These are phyloP conservation scores for Mimosa pudica DNA, from an alignment of 306 rosid genomes.

Conservation along the genomic window DNA sequence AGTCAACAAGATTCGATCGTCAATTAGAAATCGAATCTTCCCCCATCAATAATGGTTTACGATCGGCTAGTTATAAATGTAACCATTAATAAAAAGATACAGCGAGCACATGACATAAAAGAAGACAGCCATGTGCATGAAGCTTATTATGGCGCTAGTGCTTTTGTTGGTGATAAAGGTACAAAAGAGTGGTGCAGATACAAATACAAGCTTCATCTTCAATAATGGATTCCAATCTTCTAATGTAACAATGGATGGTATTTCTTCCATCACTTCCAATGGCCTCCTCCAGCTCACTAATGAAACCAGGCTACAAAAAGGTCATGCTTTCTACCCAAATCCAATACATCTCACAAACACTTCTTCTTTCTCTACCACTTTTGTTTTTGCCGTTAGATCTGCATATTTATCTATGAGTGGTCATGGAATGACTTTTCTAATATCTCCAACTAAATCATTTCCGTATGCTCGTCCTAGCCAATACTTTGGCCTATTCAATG, in stretches of 20 bases:
- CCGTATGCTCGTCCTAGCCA: slow-evolving; percentile 5
- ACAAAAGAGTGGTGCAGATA: not conserved
- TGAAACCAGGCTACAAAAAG: slow-evolving; percentile 35
- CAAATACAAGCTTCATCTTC: not conserved
- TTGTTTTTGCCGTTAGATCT: slow-evolving; percentile 14
- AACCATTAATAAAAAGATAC: not conserved
- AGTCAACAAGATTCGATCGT: not conserved
- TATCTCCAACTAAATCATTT: slow-evolving; percentile 53
- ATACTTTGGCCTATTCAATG: not conserved
- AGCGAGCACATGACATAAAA: not conserved
- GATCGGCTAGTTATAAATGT: too few species aligned
- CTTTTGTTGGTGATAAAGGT: slow-evolving; percentile 17
- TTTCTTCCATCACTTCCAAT: slow-evolving; percentile 43
- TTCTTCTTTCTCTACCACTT: slow-evolving; percentile 62
- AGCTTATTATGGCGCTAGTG: not conserved
- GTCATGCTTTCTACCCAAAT: slow-evolving; percentile 57
- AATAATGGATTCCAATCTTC: not conserved
- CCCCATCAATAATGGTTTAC: not conserved
- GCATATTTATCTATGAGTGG: not conserved
- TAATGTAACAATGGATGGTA: slow-evolving; percentile 42
- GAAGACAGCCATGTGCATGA: slow-evolving; percentile 35
- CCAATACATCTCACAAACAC: slow-evolving; percentile 15
- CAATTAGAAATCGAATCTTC: not conserved
- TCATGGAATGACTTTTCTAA: slow-evolving; percentile 59
- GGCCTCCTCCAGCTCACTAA: slow-evolving; percentile 66